phyloP scores from a whole-genome alignment of 805 yeast species.

The Hermanozyma aechmeae region DNA sequence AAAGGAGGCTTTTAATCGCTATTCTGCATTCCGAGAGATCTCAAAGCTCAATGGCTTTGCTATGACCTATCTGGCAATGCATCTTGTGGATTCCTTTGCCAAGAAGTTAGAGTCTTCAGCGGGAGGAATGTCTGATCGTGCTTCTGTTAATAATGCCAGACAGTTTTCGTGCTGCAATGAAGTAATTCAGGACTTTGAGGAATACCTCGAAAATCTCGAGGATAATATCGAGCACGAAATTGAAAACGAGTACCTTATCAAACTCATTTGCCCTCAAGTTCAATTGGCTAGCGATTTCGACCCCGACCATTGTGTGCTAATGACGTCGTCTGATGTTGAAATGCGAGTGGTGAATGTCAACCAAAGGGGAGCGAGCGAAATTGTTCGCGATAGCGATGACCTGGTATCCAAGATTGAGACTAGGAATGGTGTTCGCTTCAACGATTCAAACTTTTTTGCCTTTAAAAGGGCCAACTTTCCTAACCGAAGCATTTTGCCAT shows the following conservation, averaged over 20 bases:
- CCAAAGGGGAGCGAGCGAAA: constrained; percentile 30
- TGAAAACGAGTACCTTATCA: constrained; percentile 53
- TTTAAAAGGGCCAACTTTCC: constrained; percentile 27
- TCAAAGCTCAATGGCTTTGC: too few relatives aligned
- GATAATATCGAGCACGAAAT: constrained; percentile 30
- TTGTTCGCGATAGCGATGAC: constrained; percentile 20
- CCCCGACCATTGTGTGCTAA: constrained; percentile 37
- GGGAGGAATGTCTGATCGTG: too few relatives aligned
- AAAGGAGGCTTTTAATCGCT: too few relatives aligned
- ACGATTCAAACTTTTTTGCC: constrained; percentile 48
- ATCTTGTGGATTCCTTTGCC: constrained; percentile 35
- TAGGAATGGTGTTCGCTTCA: constrained; percentile 45
- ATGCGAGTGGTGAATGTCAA: constrained; percentile 39
- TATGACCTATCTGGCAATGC: too few relatives aligned
- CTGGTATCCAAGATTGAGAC: constrained; percentile 40
- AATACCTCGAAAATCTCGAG: constrained; percentile 34
- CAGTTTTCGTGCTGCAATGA: constrained; percentile 17
- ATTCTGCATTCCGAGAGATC: too few relatives aligned
- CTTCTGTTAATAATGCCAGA: too few relatives aligned
- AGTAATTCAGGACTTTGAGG: constrained; percentile 40
- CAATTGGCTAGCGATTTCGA: constrained; percentile 47
- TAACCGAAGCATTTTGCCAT: constrained; percentile 1
- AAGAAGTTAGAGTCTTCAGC: too few relatives aligned
- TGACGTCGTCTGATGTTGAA: constrained; percentile 53
- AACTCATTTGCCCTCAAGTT: constrained; percentile 73